Evolutionary conservation across 202 grass and related monocot species (phyloP).

Genomic region (Setaria italica): DNA sequence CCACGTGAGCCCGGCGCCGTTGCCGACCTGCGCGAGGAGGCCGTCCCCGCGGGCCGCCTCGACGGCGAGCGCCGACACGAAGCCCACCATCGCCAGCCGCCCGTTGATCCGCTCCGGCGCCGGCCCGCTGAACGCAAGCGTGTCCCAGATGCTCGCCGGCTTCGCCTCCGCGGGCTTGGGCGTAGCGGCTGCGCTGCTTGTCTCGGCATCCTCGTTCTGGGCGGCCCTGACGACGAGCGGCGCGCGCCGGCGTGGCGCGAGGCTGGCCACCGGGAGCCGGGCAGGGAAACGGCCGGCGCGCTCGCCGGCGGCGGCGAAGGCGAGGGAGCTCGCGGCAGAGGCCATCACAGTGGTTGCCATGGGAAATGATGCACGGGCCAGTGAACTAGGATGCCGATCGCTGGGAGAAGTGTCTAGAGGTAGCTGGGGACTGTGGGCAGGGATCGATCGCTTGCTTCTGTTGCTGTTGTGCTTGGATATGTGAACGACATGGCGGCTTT

Average conservation of each 20-base stretch:
- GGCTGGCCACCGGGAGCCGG: neutral
- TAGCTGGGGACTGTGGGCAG: no score
- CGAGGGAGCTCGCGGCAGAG: conserved; percentile 16
- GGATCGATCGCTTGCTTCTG: neutral
- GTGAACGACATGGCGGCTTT: neutral
- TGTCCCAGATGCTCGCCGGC: conserved; percentile 33
- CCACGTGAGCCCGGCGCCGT: conserved; percentile 47
- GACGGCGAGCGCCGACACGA: conserved; percentile 57
- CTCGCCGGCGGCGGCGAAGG: neutral
- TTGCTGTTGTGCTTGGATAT: neutral
- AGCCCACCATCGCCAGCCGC: conserved; percentile 70
- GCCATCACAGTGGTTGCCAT: conserved; percentile 36
- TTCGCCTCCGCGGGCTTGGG: neutral
- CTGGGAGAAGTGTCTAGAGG: neutral
- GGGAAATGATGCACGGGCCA: neutral
- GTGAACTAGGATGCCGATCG: neutral
- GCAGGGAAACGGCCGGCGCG: neutral
- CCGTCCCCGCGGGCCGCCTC: conserved; percentile 52
- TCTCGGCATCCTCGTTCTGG: neutral
- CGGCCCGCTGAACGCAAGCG: conserved; percentile 60
- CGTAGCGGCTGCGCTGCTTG: no score
- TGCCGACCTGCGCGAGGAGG: conserved; percentile 46
- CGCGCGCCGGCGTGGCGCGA: neutral
- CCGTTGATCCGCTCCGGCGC: conserved; percentile 75
- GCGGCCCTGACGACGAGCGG: neutral